phyloP scores from a whole-genome alignment of 768 basidiomycete species.

The Cystoderma amianthinum region DNA sequence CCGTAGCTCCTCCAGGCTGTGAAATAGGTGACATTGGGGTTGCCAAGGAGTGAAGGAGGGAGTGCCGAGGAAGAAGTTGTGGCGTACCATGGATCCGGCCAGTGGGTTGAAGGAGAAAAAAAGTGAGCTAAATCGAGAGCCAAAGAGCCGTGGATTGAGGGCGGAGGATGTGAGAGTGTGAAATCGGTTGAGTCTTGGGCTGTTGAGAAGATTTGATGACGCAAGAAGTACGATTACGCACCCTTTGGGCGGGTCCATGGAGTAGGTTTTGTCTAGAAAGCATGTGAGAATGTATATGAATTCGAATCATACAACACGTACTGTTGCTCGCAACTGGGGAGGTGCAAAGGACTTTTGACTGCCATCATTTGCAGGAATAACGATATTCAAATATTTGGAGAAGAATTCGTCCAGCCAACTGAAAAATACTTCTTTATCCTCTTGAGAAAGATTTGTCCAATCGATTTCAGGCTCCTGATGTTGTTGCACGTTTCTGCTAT shows the following conservation, averaged over 20 bases:
- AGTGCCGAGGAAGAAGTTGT: constrained; percentile 17
- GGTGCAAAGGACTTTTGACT: not conserved
- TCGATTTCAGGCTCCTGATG: constrained; percentile 33
- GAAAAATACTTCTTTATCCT: constrained; percentile 72
- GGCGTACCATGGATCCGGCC: constrained; percentile 36
- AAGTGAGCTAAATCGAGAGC: constrained; percentile 37
- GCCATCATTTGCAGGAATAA: not conserved
- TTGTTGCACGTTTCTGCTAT: constrained; percentile 1
- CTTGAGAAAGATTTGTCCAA: constrained; percentile 59
- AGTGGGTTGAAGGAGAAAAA: constrained; percentile 32
- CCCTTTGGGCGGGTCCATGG: constrained; percentile 14
- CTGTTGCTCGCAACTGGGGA: not conserved
- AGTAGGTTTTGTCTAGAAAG: constrained; percentile 16
- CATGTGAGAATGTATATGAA: not conserved
- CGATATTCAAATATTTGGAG: constrained; percentile 21
- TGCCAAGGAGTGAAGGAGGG: constrained; percentile 22
- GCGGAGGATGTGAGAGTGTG: constrained; percentile 25
- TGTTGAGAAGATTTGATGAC: not conserved
- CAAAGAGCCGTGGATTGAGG: constrained; percentile 20
- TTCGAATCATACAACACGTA: not conserved
- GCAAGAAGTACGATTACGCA: constrained; percentile 8
- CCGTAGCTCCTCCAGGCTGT: constrained; percentile 21
- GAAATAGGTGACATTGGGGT: constrained; percentile 15
- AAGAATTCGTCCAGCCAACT: constrained; percentile 82
- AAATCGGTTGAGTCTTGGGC: constrained; percentile 7